phyloP scores from a whole-genome alignment of 371 early-diverging fungal genomes.

The Chytridium lagenaria region DNA sequence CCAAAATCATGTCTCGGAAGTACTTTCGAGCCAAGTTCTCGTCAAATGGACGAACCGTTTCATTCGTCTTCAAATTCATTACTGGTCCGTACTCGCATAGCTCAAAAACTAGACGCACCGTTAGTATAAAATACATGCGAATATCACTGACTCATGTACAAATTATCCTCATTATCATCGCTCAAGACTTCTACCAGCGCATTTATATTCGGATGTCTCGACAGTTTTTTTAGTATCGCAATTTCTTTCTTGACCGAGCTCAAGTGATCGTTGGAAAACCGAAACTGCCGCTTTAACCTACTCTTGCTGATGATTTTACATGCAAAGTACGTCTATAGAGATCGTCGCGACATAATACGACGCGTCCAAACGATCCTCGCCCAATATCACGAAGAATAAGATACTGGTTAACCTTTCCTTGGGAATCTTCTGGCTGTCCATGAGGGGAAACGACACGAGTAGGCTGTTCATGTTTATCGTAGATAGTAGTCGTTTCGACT shows the following conservation, averaged over 20 bases:
- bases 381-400: slow-evolving; percentile 58
- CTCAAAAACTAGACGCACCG: slow-evolving; percentile 57
- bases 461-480: slow-evolving; percentile 43
- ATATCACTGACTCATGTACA: slow-evolving; percentile 59
- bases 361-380: slow-evolving; percentile 57
- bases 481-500: slow-evolving; percentile 51
- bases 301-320: slow-evolving; percentile 62
- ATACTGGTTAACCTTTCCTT: slow-evolving; percentile 66
- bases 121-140: neutral
- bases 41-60: slow-evolving; percentile 46
- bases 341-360: slow-evolving; percentile 51
- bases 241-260: slow-evolving; percentile 54
- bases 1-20: slow-evolving; percentile 61
- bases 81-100: slow-evolving; percentile 63
- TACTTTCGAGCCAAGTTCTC: slow-evolving; percentile 56
- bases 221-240: slow-evolving; percentile 63
- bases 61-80: slow-evolving; percentile 49
- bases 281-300: slow-evolving; percentile 53
- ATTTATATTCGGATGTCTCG: slow-evolving; percentile 62
- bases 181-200: slow-evolving; percentile 61
- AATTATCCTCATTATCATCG: slow-evolving; percentile 60
- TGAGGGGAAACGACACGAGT: slow-evolving; percentile 30
- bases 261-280: slow-evolving; percentile 48
- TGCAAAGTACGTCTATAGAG: slow-evolving; percentile 54
- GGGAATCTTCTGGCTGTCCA: slow-evolving; percentile 40